Evolutionary conservation across 805 yeast species (phyloP).

Genomic region (Ogataea naganishii): DNA sequence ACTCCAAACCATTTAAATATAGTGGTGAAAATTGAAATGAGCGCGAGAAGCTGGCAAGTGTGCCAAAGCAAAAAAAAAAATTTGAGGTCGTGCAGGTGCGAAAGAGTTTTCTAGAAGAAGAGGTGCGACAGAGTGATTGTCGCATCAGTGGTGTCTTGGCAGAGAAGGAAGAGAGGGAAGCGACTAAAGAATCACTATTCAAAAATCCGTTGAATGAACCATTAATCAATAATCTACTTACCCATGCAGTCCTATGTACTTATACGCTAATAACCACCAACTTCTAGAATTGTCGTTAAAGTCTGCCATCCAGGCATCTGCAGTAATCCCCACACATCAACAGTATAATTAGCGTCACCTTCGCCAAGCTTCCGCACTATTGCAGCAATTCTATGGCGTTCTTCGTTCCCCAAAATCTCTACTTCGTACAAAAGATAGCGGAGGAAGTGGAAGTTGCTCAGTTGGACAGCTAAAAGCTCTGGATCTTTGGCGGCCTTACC

Average conservation of each 20-base stretch:
- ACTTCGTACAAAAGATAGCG: constrained; percentile 41
- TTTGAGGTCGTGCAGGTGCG: no score
- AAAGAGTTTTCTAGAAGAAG: no score
- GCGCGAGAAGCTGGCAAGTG: no score
- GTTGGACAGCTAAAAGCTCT: constrained; percentile 8
- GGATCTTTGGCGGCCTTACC: no score
- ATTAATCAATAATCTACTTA: neutral
- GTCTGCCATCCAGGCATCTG: constrained; percentile 82
- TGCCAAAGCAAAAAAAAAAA: no score
- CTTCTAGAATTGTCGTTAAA: constrained; percentile 39
- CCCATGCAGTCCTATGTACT: constrained; percentile 1
- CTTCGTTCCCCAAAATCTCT: constrained; percentile 50
- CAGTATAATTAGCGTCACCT: constrained; percentile 27
- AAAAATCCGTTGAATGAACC: no score
- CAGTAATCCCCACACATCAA: constrained; percentile 31
- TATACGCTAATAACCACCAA: neutral
- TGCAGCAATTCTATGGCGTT: constrained; percentile 38
- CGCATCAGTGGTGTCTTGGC: no score
- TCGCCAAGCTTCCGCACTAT: constrained; percentile 35
- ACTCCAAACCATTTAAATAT: no score
- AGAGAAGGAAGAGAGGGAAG: no score
- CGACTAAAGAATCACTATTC: no score
- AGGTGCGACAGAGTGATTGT: no score
- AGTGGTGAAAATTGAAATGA: no score
- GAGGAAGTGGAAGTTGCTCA: constrained; percentile 75